Conservation (phyloP, 208 protist genomes). For the Acanthamoeba culbertsoni region DNA sequence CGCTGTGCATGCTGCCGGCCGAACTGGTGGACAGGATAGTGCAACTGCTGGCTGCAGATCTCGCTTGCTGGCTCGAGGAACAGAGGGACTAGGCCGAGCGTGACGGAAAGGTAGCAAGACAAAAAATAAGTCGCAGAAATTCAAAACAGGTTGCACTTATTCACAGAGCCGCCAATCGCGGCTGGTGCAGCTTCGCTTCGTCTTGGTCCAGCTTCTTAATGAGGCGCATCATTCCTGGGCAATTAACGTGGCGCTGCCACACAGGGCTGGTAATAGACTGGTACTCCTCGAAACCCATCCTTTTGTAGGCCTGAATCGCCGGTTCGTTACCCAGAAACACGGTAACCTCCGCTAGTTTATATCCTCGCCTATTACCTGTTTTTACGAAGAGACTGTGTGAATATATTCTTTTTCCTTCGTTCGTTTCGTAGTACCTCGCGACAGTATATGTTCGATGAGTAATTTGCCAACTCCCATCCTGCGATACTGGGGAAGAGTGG, state of each 20-base stretch:
- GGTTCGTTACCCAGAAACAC: constrained; percentile 28
- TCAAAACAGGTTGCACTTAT: too few species aligned
- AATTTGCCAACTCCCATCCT: neutral
- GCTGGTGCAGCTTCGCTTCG: too few species aligned
- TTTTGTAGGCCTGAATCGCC: neutral
- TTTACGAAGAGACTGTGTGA: neutral
- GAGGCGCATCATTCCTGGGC: neutral
- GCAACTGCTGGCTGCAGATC: too few species aligned
- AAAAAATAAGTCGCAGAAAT: too few species aligned
- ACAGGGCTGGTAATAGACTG: constrained; percentile 31
- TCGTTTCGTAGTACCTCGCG: neutral
- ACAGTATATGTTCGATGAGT: neutral
- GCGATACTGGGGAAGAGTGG: neutral
- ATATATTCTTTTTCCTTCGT: neutral
- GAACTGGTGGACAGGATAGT: too few species aligned
- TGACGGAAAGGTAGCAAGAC: too few species aligned
- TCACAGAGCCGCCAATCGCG: too few species aligned
- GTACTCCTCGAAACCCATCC: constrained; percentile 13
- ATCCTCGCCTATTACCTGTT: neutral
- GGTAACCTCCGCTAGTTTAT: neutral
- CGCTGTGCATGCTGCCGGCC: too few species aligned
- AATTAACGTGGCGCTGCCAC: neutral
- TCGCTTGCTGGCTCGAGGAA: too few species aligned
- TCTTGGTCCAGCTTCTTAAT: neutral
- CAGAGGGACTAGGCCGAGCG: too few species aligned